Evolutionary conservation across 352 stramenopile species (phyloP).

Genomic region (Phytophthora hibernalis): DNA sequence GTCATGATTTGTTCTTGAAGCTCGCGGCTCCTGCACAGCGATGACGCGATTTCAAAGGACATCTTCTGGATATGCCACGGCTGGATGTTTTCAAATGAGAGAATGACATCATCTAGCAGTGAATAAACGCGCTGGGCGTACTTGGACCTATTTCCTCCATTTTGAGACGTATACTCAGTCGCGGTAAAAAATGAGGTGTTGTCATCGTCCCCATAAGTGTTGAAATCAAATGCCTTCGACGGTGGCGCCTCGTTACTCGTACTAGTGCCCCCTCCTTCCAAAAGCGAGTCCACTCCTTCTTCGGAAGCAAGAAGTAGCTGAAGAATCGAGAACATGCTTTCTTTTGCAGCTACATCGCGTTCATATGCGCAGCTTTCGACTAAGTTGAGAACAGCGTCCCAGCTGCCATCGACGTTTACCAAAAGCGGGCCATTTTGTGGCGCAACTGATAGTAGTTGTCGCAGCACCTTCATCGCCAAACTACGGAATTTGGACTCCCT

Average conservation of each 20-base stretch:
- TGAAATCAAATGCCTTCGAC: constrained; percentile 48
- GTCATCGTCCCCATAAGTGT: constrained; percentile 49
- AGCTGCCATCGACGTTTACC: constrained; percentile 53
- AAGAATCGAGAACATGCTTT: constrained; percentile 63
- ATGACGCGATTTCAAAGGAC: constrained; percentile 77
- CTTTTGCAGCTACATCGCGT: constrained; percentile 51
- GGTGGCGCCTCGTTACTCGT: constrained; percentile 5
- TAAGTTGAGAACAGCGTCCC: constrained; percentile 54
- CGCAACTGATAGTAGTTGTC: constrained; percentile 46
- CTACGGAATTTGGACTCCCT: constrained; percentile 30
- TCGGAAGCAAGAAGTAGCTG: constrained; percentile 58
- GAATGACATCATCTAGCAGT: constrained; percentile 69
- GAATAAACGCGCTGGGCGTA: constrained; percentile 63
- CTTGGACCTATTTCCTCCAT: constrained; percentile 37
- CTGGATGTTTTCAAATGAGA: constrained; percentile 78
- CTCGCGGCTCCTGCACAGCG: constrained; percentile 58
- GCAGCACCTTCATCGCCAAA: constrained; percentile 48
- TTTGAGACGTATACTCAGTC: constrained; percentile 56
- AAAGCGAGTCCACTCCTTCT: constrained; percentile 54
- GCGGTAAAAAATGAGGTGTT: constrained; percentile 62
- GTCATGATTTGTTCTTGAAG: constrained; percentile 74
- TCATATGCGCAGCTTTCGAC: constrained; percentile 53
- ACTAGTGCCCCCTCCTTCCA: constrained; percentile 16
- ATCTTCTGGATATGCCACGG: constrained; percentile 81
- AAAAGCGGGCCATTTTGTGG: constrained; percentile 61